These are phyloP conservation scores for Ambrosia trifida DNA, from an alignment of 129 eudicot species.

Conservation along the genomic window DNA sequence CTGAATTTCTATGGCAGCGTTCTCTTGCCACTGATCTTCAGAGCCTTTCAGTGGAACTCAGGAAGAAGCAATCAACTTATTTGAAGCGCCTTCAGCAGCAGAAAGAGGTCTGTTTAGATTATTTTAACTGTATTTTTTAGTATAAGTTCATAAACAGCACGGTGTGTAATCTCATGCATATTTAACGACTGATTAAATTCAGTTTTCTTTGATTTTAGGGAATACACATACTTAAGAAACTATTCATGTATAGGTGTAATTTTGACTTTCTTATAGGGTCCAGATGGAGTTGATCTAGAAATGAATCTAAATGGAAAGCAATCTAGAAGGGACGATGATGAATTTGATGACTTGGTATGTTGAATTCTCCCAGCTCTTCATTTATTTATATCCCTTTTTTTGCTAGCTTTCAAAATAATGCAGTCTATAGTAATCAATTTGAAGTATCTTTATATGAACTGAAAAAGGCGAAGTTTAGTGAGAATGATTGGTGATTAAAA, in stretches of 20 bases:
- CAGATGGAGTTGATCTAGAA: slow-evolving; percentile 77
- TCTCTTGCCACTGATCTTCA: slow-evolving; percentile 98
- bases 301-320: slow-evolving; percentile 80
- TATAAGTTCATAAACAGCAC: neutral
- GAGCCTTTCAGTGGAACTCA: slow-evolving; percentile 74
- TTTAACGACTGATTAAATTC: neutral
- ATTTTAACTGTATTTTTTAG: slow-evolving; percentile 13
- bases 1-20: slow-evolving; percentile 52
- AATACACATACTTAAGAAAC: slow-evolving; percentile 5
- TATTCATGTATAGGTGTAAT: slow-evolving; percentile 13
- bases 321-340: slow-evolving; percentile 59
- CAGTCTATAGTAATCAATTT: neutral
- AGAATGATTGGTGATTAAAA: neutral
- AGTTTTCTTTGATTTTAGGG: neutral
- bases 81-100: slow-evolving; percentile 77
- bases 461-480: neutral
- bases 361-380: neutral
- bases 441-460: neutral
- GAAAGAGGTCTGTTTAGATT: slow-evolving; percentile 59
- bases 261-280: slow-evolving; percentile 27
- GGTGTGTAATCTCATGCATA: slow-evolving; percentile 5
- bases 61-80: slow-evolving; percentile 82
- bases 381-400: neutral
- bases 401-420: neutral
- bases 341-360: slow-evolving; percentile 65